These are phyloP conservation scores for Pythium brachiatum DNA, from an alignment of 352 stramenopile genomes.

Conservation along the genomic window DNA sequence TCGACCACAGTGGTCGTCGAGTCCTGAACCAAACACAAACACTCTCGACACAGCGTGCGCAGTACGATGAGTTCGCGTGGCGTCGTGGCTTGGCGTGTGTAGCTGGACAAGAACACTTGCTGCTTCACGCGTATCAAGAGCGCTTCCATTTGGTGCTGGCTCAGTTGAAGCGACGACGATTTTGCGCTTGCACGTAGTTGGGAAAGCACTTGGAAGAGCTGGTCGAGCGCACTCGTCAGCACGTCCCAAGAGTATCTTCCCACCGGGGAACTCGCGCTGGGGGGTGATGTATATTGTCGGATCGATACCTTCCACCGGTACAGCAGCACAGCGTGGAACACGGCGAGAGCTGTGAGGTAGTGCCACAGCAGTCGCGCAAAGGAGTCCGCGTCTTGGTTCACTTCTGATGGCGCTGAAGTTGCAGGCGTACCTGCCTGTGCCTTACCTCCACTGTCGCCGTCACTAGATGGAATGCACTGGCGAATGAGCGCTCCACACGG, in stretches of 20 bases:
- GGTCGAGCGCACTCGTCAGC: constrained; percentile 20
- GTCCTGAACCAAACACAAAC: constrained; percentile 13
- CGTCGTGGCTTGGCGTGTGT: constrained; percentile 9
- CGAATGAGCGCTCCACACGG: constrained; percentile 20
- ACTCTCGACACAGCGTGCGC: constrained; percentile 12
- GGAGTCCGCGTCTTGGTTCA: neutral
- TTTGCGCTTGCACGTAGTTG: constrained; percentile 7
- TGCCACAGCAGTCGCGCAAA: constrained; percentile 22
- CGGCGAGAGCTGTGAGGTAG: constrained; percentile 35
- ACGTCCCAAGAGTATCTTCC: constrained; percentile 18
- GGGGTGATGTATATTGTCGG: constrained; percentile 7
- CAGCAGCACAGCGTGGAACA: constrained; percentile 40
- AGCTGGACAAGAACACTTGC: constrained; percentile 19
- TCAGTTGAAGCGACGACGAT: neutral
- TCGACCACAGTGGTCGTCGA: neutral
- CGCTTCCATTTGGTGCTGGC: neutral
- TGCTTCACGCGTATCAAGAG: constrained; percentile 8
- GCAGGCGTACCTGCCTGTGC: neutral
- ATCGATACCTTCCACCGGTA: constrained; percentile 25
- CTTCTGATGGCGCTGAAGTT: constrained; percentile 7
- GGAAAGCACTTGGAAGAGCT: constrained; percentile 13
- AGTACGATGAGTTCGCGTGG: constrained; percentile 13
- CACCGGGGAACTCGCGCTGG: neutral
- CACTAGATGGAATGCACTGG: neutral
- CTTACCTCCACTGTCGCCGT: neutral